Evolutionary conservation across 2,329 filamentous ascomycete species (phyloP).

Genomic region (Neonectria sp.): DNA sequence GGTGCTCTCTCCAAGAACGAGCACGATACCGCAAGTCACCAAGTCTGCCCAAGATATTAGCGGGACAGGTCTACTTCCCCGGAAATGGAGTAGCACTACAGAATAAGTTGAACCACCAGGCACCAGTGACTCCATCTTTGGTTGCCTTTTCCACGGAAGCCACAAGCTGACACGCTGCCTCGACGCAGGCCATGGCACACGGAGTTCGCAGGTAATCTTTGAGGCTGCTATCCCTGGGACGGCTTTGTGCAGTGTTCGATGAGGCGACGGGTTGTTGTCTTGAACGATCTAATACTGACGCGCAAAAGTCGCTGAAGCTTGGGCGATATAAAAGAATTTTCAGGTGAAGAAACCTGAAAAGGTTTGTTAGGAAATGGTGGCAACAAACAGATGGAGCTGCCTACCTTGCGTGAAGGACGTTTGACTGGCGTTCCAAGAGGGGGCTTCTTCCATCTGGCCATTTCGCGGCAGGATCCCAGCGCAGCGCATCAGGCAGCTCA

Average conservation of each 20-base stretch:
- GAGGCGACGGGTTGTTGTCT: neutral
- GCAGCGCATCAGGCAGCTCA: neutral
- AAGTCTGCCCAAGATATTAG: too few species aligned
- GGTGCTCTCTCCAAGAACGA: too few species aligned
- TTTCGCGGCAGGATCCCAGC: neutral
- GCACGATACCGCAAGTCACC: too few species aligned
- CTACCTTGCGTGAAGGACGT: slow-evolving; percentile 19
- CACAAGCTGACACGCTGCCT: slow-evolving; percentile 10
- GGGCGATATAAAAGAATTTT: slow-evolving; percentile 19
- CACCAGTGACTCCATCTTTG: neutral
- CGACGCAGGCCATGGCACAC: slow-evolving; percentile 10
- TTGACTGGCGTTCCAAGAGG: slow-evolving; percentile 11
- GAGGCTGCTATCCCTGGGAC: neutral
- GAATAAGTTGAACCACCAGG: slow-evolving; percentile 23
- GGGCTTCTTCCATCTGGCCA: neutral
- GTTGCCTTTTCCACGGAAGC: slow-evolving; percentile 1
- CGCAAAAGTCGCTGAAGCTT: slow-evolving; percentile 17
- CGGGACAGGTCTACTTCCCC: too few species aligned
- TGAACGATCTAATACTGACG: neutral
- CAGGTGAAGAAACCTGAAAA: slow-evolving; percentile 11
- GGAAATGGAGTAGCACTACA: neutral
- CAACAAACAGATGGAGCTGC: neutral
- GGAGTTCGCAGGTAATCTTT: neutral
- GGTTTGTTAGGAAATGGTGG: neutral
- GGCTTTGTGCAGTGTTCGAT: neutral